Evolutionary conservation across 2,329 filamentous ascomycete genomes (phyloP), one percentile per base, ranked within the genome.

Genomic region (Exophiala sp.): DNA sequence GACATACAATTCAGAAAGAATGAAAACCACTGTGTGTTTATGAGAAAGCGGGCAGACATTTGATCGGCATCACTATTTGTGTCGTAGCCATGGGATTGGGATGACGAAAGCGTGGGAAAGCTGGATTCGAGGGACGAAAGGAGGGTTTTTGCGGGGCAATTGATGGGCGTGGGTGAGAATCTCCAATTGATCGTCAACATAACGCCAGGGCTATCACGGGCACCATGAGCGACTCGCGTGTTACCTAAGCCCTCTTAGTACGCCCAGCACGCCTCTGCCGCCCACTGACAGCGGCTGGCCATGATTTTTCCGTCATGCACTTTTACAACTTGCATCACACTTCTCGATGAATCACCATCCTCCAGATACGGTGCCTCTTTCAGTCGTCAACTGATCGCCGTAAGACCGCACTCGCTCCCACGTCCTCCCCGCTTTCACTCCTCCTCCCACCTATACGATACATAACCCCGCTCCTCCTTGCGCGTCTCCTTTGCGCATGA

Each of bases 401-500:
- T 29, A 29, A 29, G 24, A 29, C 24, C 7, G 2, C 14, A 11
- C 6, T 33, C 20, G 6, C 4, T 44, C 21, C 18, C 8, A 44
- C 21, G 24, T 11, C 35, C 12, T 38, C 16, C 39, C 34, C 38
- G 24, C 7, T 42, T 46, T 46, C 18, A 9, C 12, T 20, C 39
- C 38, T 20, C 47, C 21, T 38, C 39, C 5, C 18, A 41, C 32
- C 33, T 29, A 29, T 29, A 29, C 24, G 24, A 29, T 8, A 29
- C 24, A 8, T 29, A 16, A 29, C 35, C 20, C 42, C 36, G 35
- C 24, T 29, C 24, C 5, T 29, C 24, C 24, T 29, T 29, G 24
- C 24, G 24, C 24, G 29, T 41, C 36, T 43, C 47, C n/a, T 46
- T 29, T 44, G 47, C 52, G 56, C 42, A 59, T 59, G 56, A 14